Percentiles rank a stretch among this genome's conserved stretches.
Conservation (phyloP, 176 grass and related monocot species). For the Phoenix dactylifera region DNA sequence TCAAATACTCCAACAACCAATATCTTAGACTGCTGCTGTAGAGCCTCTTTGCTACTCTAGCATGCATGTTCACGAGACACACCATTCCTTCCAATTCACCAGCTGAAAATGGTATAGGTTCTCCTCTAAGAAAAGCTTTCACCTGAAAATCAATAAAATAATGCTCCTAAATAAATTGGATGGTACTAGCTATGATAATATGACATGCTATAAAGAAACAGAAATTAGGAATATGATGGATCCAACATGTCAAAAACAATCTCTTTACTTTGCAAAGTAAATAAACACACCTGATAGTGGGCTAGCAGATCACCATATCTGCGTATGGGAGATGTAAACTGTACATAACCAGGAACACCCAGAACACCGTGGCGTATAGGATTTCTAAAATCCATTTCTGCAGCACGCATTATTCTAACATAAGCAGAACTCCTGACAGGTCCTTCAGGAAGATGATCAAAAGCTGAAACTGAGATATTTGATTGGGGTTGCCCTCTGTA, state of each 20-base stretch:
- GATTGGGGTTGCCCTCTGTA: constrained; percentile 85
- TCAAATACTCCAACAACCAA: constrained; percentile 89
- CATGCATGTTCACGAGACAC: constrained; percentile 71
- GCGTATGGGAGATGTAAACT: constrained; percentile 86
- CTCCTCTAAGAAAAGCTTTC: constrained; percentile 86
- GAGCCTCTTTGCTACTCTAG: constrained; percentile 68
- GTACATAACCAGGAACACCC: constrained; percentile 88
- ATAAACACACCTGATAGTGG: constrained; percentile 75
- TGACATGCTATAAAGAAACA: too few relatives aligned
- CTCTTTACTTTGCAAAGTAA: neutral
- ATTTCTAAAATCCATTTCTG: constrained; percentile 72
- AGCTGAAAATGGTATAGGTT: constrained; percentile 64
- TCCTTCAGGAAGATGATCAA: constrained; percentile 73
- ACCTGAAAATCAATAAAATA: constrained; percentile 37
- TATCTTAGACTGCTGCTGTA: constrained; percentile 65
- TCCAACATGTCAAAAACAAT: too few relatives aligned
- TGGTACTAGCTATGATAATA: too few relatives aligned
- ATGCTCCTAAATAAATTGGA: too few relatives aligned
- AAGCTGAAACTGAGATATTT: constrained; percentile 55
- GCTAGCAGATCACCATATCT: constrained; percentile 95
- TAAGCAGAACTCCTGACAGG: constrained; percentile 75
- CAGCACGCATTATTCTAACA: constrained; percentile 64
- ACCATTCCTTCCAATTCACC: constrained; percentile 71
- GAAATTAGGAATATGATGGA: too few relatives aligned
- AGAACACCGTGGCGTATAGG: constrained; percentile 63